phyloP scores from a whole-genome alignment of 768 basidiomycete species.

The Hericium alpestre region DNA sequence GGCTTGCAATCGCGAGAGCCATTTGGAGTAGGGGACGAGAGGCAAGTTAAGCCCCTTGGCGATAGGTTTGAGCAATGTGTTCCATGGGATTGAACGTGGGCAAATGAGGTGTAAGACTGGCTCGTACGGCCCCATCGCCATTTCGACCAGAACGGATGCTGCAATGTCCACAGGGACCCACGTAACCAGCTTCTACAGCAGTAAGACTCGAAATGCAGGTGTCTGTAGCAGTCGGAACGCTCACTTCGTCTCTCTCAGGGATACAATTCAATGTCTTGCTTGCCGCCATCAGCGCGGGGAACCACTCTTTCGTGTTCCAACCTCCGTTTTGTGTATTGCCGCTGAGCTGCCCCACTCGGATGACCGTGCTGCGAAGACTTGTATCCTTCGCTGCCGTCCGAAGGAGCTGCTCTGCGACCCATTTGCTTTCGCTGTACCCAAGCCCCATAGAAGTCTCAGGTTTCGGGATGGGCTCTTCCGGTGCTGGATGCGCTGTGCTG shows the following conservation, averaged over 20 bases:
- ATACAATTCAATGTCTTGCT: not conserved
- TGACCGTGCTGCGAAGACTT: not conserved
- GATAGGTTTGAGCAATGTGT: conserved; percentile 5
- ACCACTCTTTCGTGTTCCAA: conserved; percentile 1
- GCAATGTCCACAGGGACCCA: conserved; percentile 18
- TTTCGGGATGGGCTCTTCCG: not conserved
- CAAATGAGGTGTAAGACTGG: conserved; percentile 15
- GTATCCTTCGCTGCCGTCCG: not conserved
- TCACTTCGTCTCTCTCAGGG: not conserved
- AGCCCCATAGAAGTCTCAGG: not conserved
- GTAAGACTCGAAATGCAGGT: not conserved
- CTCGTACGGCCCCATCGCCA: conserved; percentile 7
- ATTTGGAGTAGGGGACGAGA: conserved; percentile 17
- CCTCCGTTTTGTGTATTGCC: not conserved
- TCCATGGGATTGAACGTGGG: conserved; percentile 14
- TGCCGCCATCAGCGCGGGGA: not conserved
- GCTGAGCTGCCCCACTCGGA: not conserved
- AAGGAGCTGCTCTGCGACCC: conserved; percentile 8
- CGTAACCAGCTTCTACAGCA: conserved; percentile 9
- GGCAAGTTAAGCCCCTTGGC: conserved; percentile 12
- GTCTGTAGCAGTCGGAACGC: not conserved
- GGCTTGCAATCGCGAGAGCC: conserved; percentile 10
- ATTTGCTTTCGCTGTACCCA: conserved; percentile 18
- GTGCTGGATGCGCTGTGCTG: not conserved
- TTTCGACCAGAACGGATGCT: conserved; percentile 16